phyloP scores from a whole-genome alignment of 768 basidiomycete genomes.

The Tephrocybe rancida region DNA sequence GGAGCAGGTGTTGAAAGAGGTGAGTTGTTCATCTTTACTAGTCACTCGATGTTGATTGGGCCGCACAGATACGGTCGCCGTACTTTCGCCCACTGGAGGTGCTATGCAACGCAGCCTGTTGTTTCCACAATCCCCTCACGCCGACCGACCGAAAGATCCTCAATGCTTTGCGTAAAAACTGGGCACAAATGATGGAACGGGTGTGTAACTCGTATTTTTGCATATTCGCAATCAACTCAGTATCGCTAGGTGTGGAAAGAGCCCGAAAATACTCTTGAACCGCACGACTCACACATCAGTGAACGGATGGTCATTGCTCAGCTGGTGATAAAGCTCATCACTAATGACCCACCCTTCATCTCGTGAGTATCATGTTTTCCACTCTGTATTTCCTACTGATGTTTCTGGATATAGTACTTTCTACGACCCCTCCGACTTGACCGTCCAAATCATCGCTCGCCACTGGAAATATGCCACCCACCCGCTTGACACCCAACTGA shows the following conservation, averaged over 20 bases:
- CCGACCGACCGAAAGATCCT: slow-evolving; percentile 6
- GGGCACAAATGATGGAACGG: slow-evolving; percentile 14
- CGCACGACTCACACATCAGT: slow-evolving; percentile 1
- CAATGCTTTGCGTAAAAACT: slow-evolving; percentile 6
- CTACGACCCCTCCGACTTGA: slow-evolving; percentile 9
- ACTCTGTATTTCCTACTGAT: not conserved
- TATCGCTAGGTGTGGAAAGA: slow-evolving; percentile 5
- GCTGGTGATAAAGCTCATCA: slow-evolving; percentile 1
- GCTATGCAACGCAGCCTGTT: slow-evolving; percentile 5
- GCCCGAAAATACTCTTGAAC: slow-evolving; percentile 10
- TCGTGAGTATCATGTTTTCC: not conserved
- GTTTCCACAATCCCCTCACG: not conserved
- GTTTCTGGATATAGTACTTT: not conserved
- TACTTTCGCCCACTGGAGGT: slow-evolving; percentile 9
- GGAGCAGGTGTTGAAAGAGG: slow-evolving; percentile 10
- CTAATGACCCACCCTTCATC: slow-evolving; percentile 5
- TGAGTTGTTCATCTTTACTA: not conserved
- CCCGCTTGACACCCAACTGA: not conserved
- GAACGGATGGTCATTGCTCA: slow-evolving; percentile 12
- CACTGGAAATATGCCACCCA: slow-evolving; percentile 12
- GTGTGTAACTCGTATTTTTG: not conserved
- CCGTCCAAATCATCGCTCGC: slow-evolving; percentile 10
- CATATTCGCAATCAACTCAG: not conserved
- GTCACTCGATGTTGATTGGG: not conserved
- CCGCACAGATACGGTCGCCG: slow-evolving; percentile 9